Evolutionary conservation across 306 rosid genomes (phyloP).

Genomic region (Cicer yamashitae): DNA sequence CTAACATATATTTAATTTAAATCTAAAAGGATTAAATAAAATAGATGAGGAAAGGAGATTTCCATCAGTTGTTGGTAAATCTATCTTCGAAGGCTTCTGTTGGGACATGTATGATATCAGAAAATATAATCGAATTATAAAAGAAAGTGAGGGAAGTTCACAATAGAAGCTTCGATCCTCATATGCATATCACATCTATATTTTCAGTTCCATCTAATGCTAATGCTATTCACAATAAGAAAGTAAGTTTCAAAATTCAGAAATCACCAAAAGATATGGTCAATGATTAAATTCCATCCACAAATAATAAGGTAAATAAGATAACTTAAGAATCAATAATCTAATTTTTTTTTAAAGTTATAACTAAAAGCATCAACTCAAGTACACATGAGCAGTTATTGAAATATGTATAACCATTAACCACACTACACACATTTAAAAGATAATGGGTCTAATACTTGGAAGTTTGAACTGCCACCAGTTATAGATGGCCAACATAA

Average conservation of each 20-base stretch:
- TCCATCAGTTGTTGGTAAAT: background rate
- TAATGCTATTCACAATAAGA: background rate
- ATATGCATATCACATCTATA: slow-evolving; percentile 26
- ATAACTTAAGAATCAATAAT: slow-evolving; percentile 10
- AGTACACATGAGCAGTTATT: background rate
- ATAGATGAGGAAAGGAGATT: slow-evolving; percentile 12
- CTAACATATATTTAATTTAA: background rate
- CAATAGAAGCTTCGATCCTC: background rate
- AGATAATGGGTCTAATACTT: slow-evolving; percentile 4
- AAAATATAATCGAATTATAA: slow-evolving; percentile 33
- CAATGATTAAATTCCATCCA: background rate
- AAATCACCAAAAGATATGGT: slow-evolving; percentile 6
- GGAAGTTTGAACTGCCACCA: background rate
- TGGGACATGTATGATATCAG: background rate
- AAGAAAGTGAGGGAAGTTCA: slow-evolving; percentile 10
- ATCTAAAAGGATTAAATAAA: slow-evolving; percentile 11
- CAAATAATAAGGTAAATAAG: background rate
- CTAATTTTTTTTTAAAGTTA: background rate
- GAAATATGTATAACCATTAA: background rate
- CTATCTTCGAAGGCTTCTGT: background rate
- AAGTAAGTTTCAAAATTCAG: background rate
- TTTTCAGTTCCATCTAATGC: background rate
- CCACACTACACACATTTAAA: background rate
- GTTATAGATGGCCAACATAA: background rate
- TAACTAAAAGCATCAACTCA: background rate